These are phyloP conservation scores for Myxozyma geophila DNA, from an alignment of 805 yeast species.

Conservation along the genomic window DNA sequence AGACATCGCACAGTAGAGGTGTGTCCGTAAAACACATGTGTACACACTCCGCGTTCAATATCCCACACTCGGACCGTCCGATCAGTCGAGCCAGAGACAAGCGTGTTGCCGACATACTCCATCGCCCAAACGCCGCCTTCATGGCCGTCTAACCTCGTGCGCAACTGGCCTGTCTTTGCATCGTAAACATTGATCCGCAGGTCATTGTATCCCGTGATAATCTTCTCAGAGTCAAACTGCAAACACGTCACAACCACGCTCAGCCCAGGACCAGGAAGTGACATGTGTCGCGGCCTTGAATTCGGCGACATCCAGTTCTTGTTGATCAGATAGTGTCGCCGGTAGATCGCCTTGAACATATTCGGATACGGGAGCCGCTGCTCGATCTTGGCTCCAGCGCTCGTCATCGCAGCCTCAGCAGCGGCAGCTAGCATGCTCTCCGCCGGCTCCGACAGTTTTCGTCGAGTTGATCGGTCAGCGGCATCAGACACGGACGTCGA, in stretches of 20 bases:
- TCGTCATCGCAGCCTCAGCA: background rate
- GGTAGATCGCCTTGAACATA: conserved; percentile 60
- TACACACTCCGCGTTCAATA: conserved; percentile 78
- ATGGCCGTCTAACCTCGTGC: conserved; percentile 75
- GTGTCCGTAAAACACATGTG: conserved; percentile 91
- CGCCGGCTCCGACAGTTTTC: background rate
- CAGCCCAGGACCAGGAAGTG: conserved; percentile 70
- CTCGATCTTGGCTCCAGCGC: background rate
- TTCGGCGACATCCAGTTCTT: conserved; percentile 80
- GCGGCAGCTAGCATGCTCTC: background rate
- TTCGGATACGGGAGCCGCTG: conserved; percentile 35
- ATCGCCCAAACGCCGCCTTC: conserved; percentile 99
- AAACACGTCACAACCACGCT: conserved; percentile 81
- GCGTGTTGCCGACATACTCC: conserved; percentile 74
- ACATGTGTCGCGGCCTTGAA: conserved; percentile 67
- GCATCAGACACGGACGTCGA: background rate
- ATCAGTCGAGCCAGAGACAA: conserved; percentile 94
- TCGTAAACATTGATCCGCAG: conserved; percentile 78
- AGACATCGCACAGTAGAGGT: conserved; percentile 84
- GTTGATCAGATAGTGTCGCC: conserved; percentile 60
- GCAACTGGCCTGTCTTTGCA: conserved; percentile 68
- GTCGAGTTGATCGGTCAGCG: background rate
- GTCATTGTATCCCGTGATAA: conserved; percentile 93
- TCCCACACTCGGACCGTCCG: conserved; percentile 95
- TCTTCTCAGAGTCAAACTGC: conserved; percentile 87